Conservation (phyloP, 257 asterid species). For the Nicotiana tomentosiformis region DNA sequence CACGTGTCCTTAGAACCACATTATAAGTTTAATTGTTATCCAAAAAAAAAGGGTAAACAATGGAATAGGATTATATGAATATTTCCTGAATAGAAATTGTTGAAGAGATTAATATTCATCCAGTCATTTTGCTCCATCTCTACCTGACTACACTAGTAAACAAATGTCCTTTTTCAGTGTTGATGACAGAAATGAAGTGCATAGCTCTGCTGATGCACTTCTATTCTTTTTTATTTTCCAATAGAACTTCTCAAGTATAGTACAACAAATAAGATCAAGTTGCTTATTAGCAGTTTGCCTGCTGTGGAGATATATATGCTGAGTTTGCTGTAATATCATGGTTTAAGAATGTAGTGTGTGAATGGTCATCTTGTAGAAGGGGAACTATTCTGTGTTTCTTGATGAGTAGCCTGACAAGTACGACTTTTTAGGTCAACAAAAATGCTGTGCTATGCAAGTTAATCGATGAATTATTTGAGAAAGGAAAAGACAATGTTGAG, state of each 20-base stretch:
- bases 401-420: conserved; percentile 17
- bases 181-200: background rate
- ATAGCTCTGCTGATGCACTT: background rate
- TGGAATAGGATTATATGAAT: background rate
- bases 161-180: background rate
- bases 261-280: background rate
- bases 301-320: background rate
- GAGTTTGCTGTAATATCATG: background rate
- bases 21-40: too few relatives aligned
- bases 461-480: conserved; percentile 76
- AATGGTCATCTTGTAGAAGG: background rate
- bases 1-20: too few relatives aligned
- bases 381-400: background rate
- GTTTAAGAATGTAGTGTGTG: background rate
- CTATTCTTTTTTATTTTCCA: background rate
- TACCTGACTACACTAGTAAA: background rate
- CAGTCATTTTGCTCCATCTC: background rate
- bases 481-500: conserved; percentile 52
- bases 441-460: conserved; percentile 80
- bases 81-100: background rate
- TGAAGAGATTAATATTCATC: background rate
- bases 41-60: too few relatives aligned
- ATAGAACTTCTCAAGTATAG: background rate
- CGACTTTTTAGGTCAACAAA: conserved; percentile 58
- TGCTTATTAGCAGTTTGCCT: background rate